Conservation (phyloP, 345 rosid genomes). For the Hevea brasiliensis region DNA sequence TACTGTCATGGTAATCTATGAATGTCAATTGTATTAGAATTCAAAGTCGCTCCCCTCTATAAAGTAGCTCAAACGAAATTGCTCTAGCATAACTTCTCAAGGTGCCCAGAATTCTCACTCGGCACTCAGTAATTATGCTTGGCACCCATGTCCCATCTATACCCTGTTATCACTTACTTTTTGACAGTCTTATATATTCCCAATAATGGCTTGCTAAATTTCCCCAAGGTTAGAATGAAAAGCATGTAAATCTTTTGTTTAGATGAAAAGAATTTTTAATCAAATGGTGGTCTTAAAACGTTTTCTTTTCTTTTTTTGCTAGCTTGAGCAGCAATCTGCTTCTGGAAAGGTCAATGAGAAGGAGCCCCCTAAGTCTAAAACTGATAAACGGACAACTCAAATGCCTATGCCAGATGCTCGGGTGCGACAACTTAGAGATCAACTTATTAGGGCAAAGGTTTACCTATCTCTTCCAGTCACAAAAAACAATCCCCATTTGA, state of each 20-base stretch:
- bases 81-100: too few relatives aligned
- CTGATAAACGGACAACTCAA: constrained; percentile 39
- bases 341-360: constrained; percentile 33
- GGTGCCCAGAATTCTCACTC: too few relatives aligned
- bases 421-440: constrained; percentile 80
- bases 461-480: constrained; percentile 80
- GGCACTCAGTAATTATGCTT: too few relatives aligned
- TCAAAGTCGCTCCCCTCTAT: too few relatives aligned
- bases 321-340: constrained; percentile 37
- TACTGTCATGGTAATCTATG: too few relatives aligned
- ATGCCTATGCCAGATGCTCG: constrained; percentile 54
- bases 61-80: too few relatives aligned
- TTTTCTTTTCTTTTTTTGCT: constrained; percentile 1
- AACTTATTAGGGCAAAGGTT: constrained; percentile 83
- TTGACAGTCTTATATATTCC: neutral
- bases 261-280: neutral
- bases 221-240: neutral
- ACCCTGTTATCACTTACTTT: neutral
- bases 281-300: neutral
- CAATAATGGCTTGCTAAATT: neutral
- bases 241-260: neutral
- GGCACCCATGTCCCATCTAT: too few relatives aligned
- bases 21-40: too few relatives aligned
- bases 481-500: constrained; percentile 61
- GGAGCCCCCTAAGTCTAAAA: constrained; percentile 33